Evolutionary conservation across 108 stramenopile genomes (phyloP), one percentile per base, ranked within the genome.

Genomic region (Nannochloropsis salina): DNA sequence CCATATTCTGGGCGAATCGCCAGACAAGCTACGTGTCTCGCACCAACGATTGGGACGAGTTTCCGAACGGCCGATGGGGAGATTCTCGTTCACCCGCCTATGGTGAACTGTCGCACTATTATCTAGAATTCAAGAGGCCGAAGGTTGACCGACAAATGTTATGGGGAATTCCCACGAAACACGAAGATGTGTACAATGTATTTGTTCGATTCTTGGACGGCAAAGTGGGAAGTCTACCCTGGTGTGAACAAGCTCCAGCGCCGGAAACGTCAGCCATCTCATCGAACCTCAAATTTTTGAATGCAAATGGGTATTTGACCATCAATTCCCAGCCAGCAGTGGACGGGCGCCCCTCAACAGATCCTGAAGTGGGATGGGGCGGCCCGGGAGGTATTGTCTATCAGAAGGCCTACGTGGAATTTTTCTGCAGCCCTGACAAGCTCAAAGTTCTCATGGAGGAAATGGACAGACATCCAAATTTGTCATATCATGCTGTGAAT

Each of bases 1-100:
- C 98, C n/a, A 98, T 98, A 86, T 95, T 97, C 82, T 98, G 98
- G 98, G 97, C 97, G n/a, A 98, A 98, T 86, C 93, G 98, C 15
- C 98, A 96, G 11, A 94, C 94, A 86, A 94, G 93, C 42, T 98
- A 98, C 91, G 91, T 97, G 12, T 91, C 93, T 91, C 89, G 98
- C 43, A 98, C 98, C 6, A 95, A 95, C 85, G 93, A 93, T 80
- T 98, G 98, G 98, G 96, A 97, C 88, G 96, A 97, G 92, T 96
- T 95, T 90, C 96, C 96, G n/a, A 98, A 95, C 80, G 93, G 93
- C 18, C 91, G 98, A 45, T 98, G 98, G 98, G 96, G 96, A 21
- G 96, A 97, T 88, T 91, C 86, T n/a, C 44, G 87, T 6, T 87
- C 86, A 22, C 88, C 90, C 9, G 89, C 90, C 74, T 89, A 42